A percentile compares a stretch with the other conserved stretches of the same genome.
phyloP scores from a whole-genome alignment of 2,329 filamentous ascomycete genomes.

The Epichloe elymi region DNA sequence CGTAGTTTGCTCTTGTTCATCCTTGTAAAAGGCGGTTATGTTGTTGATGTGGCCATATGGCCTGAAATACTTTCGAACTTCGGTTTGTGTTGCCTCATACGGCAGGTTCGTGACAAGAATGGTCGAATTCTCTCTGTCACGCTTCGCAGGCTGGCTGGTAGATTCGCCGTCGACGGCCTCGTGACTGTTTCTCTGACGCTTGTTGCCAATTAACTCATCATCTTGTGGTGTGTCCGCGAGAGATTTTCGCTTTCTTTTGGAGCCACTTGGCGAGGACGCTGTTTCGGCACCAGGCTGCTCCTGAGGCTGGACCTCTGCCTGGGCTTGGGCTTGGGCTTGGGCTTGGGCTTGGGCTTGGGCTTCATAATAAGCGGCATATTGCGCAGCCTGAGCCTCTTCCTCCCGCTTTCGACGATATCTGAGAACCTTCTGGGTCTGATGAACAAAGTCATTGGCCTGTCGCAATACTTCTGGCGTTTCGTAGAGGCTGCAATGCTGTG shows the following conservation, averaged over 20 bases:
- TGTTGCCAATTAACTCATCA: conserved; percentile 37
- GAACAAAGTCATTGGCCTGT: conserved; percentile 57
- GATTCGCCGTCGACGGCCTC: conserved; percentile 14
- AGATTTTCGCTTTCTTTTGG: conserved; percentile 65
- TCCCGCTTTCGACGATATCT: conserved; percentile 53
- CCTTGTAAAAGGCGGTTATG: conserved; percentile 50
- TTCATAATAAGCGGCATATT: conserved; percentile 29
- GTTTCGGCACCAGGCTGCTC: conserved; percentile 6
- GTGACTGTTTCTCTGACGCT: conserved; percentile 48
- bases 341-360: conserved; percentile 14
- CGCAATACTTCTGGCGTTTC: conserved; percentile 67
- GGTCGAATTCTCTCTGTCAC: conserved; percentile 83
- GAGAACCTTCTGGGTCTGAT: conserved; percentile 53
- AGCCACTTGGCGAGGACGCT: conserved; percentile 24
- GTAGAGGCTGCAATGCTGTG: conserved; percentile 79
- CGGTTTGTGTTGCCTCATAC: conserved; percentile 51
- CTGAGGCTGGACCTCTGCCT: conserved; percentile 11
- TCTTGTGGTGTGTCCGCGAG: conserved; percentile 29
- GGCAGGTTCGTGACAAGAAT: conserved; percentile 73
- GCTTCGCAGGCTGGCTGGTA: conserved; percentile 37
- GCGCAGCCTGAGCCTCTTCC: conserved; percentile 43
- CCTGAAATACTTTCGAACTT: conserved; percentile 79
- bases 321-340: not conserved
- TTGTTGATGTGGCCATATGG: conserved; percentile 78
- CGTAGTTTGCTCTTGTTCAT: conserved; percentile 45